A percentile compares a stretch with the other conserved stretches of the same genome.
Conservation (phyloP, 2,329 filamentous ascomycete species). For the Eutypa lata region DNA sequence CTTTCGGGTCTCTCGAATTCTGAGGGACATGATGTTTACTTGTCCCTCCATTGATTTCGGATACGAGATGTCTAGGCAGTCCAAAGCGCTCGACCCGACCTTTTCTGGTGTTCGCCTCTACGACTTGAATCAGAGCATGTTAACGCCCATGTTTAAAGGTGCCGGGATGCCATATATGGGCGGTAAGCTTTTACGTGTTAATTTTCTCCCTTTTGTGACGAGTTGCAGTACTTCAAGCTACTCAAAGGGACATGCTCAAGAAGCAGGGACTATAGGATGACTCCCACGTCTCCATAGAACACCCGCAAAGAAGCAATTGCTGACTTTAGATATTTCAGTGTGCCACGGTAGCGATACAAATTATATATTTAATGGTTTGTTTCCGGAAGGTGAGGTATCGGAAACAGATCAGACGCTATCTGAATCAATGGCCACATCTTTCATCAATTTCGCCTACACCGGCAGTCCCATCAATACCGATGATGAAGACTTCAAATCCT, state of each 20-base stretch:
- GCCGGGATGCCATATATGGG: slow-evolving; percentile 24
- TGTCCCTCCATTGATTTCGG: slow-evolving; percentile 18
- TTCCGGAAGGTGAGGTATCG: slow-evolving; percentile 13
- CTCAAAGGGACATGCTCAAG: no score
- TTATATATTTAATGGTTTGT: slow-evolving; percentile 22
- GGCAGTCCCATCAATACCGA: slow-evolving; percentile 10
- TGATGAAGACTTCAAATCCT: slow-evolving; percentile 1
- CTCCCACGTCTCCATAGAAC: no score
- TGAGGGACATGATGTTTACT: slow-evolving; percentile 18
- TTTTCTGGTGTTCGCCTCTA: slow-evolving; percentile 20
- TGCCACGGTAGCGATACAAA: slow-evolving; percentile 23
- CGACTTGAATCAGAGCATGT: slow-evolving; percentile 27
- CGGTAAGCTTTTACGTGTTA: no score
- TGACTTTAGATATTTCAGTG: no score
- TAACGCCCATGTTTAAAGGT: slow-evolving; percentile 17
- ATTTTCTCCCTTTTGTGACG: no score
- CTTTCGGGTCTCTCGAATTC: slow-evolving; percentile 14
- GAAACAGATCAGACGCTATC: slow-evolving; percentile 14
- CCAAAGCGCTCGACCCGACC: slow-evolving; percentile 2
- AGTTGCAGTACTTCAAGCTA: no score
- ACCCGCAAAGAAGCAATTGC: no score
- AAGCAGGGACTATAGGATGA: no score
- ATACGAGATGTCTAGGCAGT: slow-evolving; percentile 14
- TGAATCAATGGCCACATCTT: slow-evolving; percentile 9
- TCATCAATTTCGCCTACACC: slow-evolving; percentile 22